Evolutionary conservation across 192 early-diverging fungal genomes (phyloP).

Genomic region (Coemansia sp.): DNA sequence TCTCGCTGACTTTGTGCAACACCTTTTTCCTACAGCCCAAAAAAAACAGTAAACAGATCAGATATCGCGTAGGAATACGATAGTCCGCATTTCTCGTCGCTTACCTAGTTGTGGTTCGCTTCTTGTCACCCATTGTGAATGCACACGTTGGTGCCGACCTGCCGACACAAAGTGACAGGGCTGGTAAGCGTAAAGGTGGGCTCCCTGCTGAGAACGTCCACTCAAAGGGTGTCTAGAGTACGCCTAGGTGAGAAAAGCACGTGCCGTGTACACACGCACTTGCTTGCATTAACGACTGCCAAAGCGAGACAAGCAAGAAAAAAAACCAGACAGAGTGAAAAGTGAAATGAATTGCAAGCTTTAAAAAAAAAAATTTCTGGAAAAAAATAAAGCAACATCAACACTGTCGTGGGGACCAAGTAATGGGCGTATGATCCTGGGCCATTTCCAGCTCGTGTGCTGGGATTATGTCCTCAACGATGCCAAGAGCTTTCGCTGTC

Average conservation of each 20-base stretch:
- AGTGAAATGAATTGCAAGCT: neutral
- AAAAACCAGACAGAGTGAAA: neutral
- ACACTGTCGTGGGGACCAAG: too few relatives aligned
- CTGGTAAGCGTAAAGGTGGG: neutral
- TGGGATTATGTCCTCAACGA: too few relatives aligned
- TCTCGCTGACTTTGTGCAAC: neutral
- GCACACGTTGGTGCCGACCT: neutral
- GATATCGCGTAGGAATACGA: neutral
- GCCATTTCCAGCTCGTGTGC: too few relatives aligned
- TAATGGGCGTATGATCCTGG: too few relatives aligned
- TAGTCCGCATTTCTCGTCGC: neutral
- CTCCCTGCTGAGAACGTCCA: neutral
- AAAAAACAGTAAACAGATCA: neutral
- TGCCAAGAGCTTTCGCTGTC: too few relatives aligned
- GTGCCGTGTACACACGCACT: slow-evolving; percentile 5
- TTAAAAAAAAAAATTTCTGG: neutral
- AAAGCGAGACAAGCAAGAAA: neutral
- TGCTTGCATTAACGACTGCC: slow-evolving; percentile 1
- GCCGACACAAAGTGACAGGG: neutral
- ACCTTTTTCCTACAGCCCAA: neutral
- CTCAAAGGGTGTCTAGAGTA: neutral
- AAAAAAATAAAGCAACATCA: neutral
- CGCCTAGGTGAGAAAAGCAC: neutral
- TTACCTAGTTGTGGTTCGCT: neutral
- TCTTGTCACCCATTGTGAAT: slow-evolving; percentile 10